A percentile compares a stretch with the other conserved stretches of the same genome.
Evolutionary conservation across 306 rosid genomes (phyloP).

Genomic region (Trifolium fragiferum): DNA sequence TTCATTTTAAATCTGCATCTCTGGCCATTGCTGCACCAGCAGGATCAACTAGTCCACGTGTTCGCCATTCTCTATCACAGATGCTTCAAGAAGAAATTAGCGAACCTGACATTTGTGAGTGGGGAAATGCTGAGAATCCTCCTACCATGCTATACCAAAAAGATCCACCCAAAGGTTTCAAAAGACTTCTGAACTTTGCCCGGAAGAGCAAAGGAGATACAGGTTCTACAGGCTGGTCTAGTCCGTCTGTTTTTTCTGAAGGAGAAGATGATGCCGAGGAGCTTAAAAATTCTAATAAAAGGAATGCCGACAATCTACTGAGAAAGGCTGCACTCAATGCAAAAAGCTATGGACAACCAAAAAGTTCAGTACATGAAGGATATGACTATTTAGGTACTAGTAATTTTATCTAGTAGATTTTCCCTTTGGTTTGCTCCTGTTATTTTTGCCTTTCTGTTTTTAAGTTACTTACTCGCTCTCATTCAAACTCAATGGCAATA

Average conservation of each 20-base stretch:
- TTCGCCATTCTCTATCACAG: slow-evolving; percentile 96
- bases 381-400: slow-evolving; percentile 64
- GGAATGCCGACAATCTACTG: slow-evolving; percentile 71
- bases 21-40: slow-evolving; percentile 54
- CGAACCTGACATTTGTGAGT: slow-evolving; percentile 76
- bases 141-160: slow-evolving; percentile 79
- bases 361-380: slow-evolving; percentile 58
- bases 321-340: slow-evolving; percentile 73
- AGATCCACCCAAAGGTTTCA: slow-evolving; percentile 93
- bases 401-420: slow-evolving; percentile 54
- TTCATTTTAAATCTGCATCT: slow-evolving; percentile 58
- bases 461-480: not conserved
- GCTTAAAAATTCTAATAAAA: slow-evolving; percentile 52
- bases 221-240: slow-evolving; percentile 77
- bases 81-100: slow-evolving; percentile 96
- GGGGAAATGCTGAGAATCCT: slow-evolving; percentile 97
- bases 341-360: slow-evolving; percentile 72
- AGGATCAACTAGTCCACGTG: slow-evolving; percentile 71
- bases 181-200: slow-evolving; percentile 93
- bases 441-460: slow-evolving; percentile 18
- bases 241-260: slow-evolving; percentile 95
- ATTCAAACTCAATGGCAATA: slow-evolving; percentile 9
- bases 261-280: slow-evolving; percentile 95
- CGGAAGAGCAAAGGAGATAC: slow-evolving; percentile 91
- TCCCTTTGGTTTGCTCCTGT: slow-evolving; percentile 35